A percentile compares a stretch with the other conserved stretches of the same genome.
Evolutionary conservation across 495 filamentous ascomycete species (phyloP).

Genomic region (Trichocladium antarcticum): DNA sequence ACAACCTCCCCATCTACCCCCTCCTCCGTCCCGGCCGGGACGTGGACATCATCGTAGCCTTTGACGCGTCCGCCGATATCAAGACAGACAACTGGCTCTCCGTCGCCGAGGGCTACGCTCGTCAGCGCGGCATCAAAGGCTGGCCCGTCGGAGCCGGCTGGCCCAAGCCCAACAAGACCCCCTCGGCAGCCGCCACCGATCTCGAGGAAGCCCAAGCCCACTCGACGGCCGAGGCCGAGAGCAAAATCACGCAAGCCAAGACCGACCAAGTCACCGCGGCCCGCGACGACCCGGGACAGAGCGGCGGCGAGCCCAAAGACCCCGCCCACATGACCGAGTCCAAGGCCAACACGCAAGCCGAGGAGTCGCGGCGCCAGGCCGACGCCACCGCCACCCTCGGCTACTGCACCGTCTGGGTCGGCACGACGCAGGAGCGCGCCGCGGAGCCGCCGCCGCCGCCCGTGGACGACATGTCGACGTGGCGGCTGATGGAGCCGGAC

Average conservation of each 20-base stretch:
- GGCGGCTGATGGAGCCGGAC: slow-evolving; percentile 61
- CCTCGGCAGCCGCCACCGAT: slow-evolving; percentile 46
- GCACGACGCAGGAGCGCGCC: slow-evolving; percentile 59
- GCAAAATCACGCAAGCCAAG: slow-evolving; percentile 54
- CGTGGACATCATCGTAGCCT: slow-evolving; percentile 71
- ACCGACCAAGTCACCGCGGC: slow-evolving; percentile 30
- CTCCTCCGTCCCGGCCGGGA: slow-evolving; percentile 76
- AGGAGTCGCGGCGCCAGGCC: slow-evolving; percentile 24
- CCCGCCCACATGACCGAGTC: neutral
- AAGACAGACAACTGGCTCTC: slow-evolving; percentile 66
- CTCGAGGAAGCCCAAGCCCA: slow-evolving; percentile 58
- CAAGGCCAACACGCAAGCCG: slow-evolving; percentile 1
- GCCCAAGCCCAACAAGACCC: slow-evolving; percentile 50
- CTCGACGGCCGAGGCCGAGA: slow-evolving; percentile 46
- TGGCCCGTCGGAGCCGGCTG: slow-evolving; percentile 91
- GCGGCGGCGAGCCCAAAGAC: neutral
- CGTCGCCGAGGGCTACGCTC: slow-evolving; percentile 82
- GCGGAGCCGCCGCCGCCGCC: slow-evolving; percentile 48
- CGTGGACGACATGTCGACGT: slow-evolving; percentile 48
- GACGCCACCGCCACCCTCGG: slow-evolving; percentile 50
- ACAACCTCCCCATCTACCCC: slow-evolving; percentile 92
- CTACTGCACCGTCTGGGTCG: slow-evolving; percentile 94
- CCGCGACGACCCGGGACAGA: slow-evolving; percentile 12
- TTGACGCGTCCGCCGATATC: slow-evolving; percentile 32
- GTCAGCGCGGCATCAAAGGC: slow-evolving; percentile 75